phyloP scores from a whole-genome alignment of 2,329 filamentous ascomycete genomes.

The Penicillium fuscoglaucum region DNA sequence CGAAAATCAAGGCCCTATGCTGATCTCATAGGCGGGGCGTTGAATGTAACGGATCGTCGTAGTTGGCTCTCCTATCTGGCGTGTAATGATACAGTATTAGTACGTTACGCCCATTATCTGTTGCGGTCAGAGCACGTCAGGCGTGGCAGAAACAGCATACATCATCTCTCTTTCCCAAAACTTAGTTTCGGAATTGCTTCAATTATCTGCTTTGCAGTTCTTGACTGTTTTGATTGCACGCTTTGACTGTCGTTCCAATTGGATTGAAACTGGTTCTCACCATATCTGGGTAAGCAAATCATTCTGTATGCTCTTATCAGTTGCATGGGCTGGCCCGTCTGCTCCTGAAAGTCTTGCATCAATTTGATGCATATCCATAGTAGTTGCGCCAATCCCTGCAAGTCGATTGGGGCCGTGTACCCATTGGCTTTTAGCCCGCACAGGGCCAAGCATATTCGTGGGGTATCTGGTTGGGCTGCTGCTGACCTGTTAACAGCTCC shows the following conservation, averaged over 20 bases:
- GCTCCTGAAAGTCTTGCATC: constrained; percentile 1
- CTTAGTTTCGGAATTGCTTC: constrained; percentile 15
- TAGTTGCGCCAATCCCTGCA: constrained; percentile 4
- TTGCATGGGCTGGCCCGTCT: not conserved
- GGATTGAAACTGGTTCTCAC: not conserved
- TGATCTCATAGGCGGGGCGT: constrained; percentile 7
- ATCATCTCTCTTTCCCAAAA: constrained; percentile 29
- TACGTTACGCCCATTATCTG: constrained; percentile 7
- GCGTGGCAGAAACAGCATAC: constrained; percentile 39
- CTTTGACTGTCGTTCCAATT: constrained; percentile 14
- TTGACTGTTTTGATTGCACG: constrained; percentile 2
- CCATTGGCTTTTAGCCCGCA: not conserved
- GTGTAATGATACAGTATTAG: constrained; percentile 29
- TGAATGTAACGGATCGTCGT: not conserved
- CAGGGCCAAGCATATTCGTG: not conserved
- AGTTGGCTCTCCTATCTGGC: constrained; percentile 1
- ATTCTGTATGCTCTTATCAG: constrained; percentile 18
- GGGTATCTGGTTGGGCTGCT: constrained; percentile 11
- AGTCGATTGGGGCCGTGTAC: not conserved
- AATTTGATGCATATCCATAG: constrained; percentile 5
- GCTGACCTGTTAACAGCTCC: constrained; percentile 15
- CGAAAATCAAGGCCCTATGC: constrained; percentile 6
- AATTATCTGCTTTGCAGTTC: constrained; percentile 12
- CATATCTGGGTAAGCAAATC: constrained; percentile 27
- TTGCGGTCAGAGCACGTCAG: constrained; percentile 39